A percentile compares a stretch with the other conserved stretches of the same genome.
Conservation (phyloP, 495 filamentous ascomycete genomes). For the Jackrogersella minutella region DNA sequence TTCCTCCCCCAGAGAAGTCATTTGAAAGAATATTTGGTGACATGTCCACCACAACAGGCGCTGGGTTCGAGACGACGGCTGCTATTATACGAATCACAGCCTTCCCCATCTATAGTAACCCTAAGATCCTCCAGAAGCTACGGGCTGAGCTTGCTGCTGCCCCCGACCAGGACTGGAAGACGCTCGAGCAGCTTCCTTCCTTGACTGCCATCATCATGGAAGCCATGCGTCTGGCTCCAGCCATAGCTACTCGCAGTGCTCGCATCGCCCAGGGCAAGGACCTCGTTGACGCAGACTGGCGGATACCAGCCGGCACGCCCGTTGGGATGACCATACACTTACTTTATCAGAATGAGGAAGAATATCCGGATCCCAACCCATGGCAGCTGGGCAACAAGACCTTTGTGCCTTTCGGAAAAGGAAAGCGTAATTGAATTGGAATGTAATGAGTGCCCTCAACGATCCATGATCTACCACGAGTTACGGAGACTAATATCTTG, state of each 20-base stretch:
- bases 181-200: slow-evolving; percentile 48
- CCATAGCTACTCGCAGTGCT: slow-evolving; percentile 46
- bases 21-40: slow-evolving; percentile 39
- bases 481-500: too few relatives aligned
- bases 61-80: slow-evolving; percentile 47
- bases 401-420: slow-evolving; percentile 31
- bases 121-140: slow-evolving; percentile 33
- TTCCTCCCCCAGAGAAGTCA: slow-evolving; percentile 43
- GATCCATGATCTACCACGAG: too few relatives aligned
- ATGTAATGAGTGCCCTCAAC: slow-evolving; percentile 31
- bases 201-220: slow-evolving; percentile 49
- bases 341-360: slow-evolving; percentile 41
- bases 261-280: slow-evolving; percentile 49
- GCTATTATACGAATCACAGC: slow-evolving; percentile 33
- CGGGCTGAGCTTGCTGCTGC: slow-evolving; percentile 35
- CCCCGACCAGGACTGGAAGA: not conserved
- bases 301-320: slow-evolving; percentile 54
- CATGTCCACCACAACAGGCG: slow-evolving; percentile 37
- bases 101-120: slow-evolving; percentile 41
- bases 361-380: slow-evolving; percentile 41
- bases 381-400: slow-evolving; percentile 17
- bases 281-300: slow-evolving; percentile 53
- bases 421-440: slow-evolving; percentile 29
- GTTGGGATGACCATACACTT: slow-evolving; percentile 48
- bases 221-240: slow-evolving; percentile 48